phyloP scores from a whole-genome alignment of 202 grass and related monocot genomes.

The Setaria italica region DNA sequence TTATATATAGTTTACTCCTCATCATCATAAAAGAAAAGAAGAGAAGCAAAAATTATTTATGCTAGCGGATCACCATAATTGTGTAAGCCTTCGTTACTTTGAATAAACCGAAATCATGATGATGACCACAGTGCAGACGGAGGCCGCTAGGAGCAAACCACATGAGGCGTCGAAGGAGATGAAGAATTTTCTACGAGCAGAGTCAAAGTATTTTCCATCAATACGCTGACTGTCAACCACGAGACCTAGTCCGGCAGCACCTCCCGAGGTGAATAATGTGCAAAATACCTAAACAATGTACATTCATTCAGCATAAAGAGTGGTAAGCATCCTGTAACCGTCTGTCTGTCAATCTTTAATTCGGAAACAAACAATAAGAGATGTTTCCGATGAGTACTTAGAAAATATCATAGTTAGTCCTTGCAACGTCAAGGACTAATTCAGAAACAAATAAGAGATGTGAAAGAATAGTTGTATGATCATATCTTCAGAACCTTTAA shows the following conservation, averaged over 20 bases:
- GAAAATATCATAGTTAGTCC: background rate
- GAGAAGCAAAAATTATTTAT: background rate
- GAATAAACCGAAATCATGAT: slow-evolving; percentile 1
- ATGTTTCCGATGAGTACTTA: background rate
- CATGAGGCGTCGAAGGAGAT: background rate
- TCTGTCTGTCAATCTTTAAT: background rate
- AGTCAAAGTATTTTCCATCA: fast-evolving
- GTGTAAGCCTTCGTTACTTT: background rate
- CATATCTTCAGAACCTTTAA: background rate
- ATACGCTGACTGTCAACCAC: background rate
- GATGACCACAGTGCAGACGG: background rate
- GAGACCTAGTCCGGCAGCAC: background rate
- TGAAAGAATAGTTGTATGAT: fast-evolving
- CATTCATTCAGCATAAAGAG: background rate
- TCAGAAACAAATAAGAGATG: too few relatives aligned
- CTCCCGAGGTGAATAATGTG: background rate
- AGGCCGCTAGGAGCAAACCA: background rate
- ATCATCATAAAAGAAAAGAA: background rate
- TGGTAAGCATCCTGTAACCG: background rate
- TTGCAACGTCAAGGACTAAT: background rate
- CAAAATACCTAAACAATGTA: slow-evolving; percentile 2
- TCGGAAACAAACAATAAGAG: background rate
- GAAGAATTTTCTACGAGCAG: background rate
- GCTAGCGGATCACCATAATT: background rate
- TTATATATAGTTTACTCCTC: background rate